A percentile compares a stretch with the other conserved stretches of the same genome.
Evolutionary conservation across 495 filamentous ascomycete species (phyloP).

Genomic region (Cercophora newfieldiana): DNA sequence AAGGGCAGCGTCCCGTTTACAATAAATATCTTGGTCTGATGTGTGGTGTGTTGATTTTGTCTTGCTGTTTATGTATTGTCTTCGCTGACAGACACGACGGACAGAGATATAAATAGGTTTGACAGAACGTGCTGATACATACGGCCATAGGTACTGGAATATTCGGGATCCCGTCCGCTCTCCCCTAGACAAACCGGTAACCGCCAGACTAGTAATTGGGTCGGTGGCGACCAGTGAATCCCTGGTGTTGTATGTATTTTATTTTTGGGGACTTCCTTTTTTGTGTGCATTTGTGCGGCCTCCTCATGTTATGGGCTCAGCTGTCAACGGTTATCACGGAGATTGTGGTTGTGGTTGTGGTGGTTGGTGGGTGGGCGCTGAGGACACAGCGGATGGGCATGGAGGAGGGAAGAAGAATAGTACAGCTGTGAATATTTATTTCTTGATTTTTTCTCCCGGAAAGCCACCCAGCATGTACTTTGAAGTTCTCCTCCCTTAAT

Average conservation of each 20-base stretch:
- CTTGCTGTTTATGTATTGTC: not conserved
- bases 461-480: not conserved
- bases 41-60: not conserved
- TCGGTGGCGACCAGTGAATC: constrained; percentile 38
- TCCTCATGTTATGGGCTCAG: not conserved
- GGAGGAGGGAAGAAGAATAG: too few species aligned
- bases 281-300: not conserved
- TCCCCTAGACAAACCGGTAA: constrained; percentile 44
- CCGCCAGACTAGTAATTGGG: constrained; percentile 42
- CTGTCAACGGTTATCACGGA: too few species aligned
- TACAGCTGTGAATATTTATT: too few species aligned
- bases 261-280: not conserved
- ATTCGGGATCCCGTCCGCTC: constrained; percentile 55
- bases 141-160: constrained; percentile 48
- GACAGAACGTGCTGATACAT: constrained; percentile 23
- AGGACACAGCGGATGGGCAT: too few species aligned
- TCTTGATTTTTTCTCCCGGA: too few species aligned
- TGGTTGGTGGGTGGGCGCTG: too few species aligned
- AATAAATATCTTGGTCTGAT: not conserved
- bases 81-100: too few species aligned
- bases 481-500: not conserved
- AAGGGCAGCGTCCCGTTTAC: not conserved
- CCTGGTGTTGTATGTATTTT: constrained; percentile 43
- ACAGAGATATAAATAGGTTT: not conserved
- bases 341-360: too few species aligned